Conservation (phyloP, 768 basidiomycete genomes). For the Holtermannia corniformis region DNA sequence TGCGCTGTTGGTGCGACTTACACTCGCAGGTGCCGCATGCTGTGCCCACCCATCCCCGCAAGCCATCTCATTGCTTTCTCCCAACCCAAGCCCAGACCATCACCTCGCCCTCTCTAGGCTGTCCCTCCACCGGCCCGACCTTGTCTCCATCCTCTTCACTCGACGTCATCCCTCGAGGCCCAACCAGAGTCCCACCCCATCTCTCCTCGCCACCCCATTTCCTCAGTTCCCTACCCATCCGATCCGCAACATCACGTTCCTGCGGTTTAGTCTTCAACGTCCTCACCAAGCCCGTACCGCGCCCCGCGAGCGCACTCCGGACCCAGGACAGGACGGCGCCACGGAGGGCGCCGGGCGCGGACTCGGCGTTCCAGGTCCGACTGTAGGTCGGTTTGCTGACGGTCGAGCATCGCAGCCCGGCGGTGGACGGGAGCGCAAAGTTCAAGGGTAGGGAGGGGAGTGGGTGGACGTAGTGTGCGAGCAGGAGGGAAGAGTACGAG, state of each 20-base stretch:
- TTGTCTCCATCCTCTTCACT: not conserved
- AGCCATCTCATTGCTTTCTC: not conserved
- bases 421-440: conserved; percentile 19
- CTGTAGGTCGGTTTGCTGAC: conserved; percentile 11
- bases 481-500: conserved; percentile 26
- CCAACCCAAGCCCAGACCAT: conserved; percentile 14
- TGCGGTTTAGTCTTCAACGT: not conserved
- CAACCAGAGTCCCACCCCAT: not conserved
- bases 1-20: too few species aligned
- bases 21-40: too few species aligned
- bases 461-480: conserved; percentile 28
- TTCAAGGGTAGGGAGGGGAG: conserved; percentile 23
- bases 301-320: conserved; percentile 21
- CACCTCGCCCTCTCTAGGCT: conserved; percentile 3
- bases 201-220: not conserved
- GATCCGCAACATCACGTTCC: not conserved
- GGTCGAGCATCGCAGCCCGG: not conserved
- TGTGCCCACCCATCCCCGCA: too few species aligned
- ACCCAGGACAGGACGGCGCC: conserved; percentile 21
- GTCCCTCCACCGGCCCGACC: not conserved
- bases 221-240: conserved; percentile 1
- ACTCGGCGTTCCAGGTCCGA: conserved; percentile 2
- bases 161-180: not conserved
- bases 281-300: conserved; percentile 4
- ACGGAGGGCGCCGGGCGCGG: conserved; percentile 6